Evolutionary conservation across 1,284 basidiomycete genomes (phyloP).

Genomic region (Bjerkandera adusta): DNA sequence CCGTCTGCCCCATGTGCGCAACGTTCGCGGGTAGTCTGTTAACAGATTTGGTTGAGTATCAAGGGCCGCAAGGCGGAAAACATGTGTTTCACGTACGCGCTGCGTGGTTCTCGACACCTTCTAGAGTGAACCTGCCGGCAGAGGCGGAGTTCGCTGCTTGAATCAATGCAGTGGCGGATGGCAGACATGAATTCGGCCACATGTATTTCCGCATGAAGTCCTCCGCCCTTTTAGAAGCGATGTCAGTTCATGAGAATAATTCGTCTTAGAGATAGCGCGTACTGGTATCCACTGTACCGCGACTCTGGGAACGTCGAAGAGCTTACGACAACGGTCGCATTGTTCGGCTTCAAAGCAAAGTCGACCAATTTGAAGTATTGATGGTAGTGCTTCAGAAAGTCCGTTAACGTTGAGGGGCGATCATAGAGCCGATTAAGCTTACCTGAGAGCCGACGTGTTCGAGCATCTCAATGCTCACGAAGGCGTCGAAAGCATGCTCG

Average conservation of each 20-base stretch:
- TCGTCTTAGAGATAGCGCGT: slow-evolving; percentile 26
- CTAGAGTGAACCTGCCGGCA: slow-evolving; percentile 75
- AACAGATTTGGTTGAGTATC: slow-evolving; percentile 3
- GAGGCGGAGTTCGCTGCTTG: slow-evolving; percentile 64
- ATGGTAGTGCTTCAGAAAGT: slow-evolving; percentile 44
- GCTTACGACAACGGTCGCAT: slow-evolving; percentile 74
- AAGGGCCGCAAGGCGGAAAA: not conserved
- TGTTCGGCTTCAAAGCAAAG: slow-evolving; percentile 70
- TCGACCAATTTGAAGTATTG: slow-evolving; percentile 83
- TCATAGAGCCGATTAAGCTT: slow-evolving; percentile 5
- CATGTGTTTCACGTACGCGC: slow-evolving; percentile 49
- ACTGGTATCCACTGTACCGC: slow-evolving; percentile 68
- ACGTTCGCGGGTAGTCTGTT: slow-evolving; percentile 81
- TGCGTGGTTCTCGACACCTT: slow-evolving; percentile 86
- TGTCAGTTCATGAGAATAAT: slow-evolving; percentile 13
- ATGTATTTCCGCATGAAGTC: slow-evolving; percentile 91
- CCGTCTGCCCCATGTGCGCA: slow-evolving; percentile 84
- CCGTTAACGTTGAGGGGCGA: not conserved
- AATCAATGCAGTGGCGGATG: slow-evolving; percentile 75
- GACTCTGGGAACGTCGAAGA: slow-evolving; percentile 86
- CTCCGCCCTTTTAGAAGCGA: slow-evolving; percentile 56
- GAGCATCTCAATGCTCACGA: slow-evolving; percentile 90
- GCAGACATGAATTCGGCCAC: slow-evolving; percentile 90
- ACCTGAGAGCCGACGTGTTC: slow-evolving; percentile 77
- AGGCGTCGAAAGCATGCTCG: slow-evolving; percentile 81